These are phyloP conservation scores for Fusarium udum DNA, from an alignment of 2,329 filamentous ascomycete species.

Conservation along the genomic window DNA sequence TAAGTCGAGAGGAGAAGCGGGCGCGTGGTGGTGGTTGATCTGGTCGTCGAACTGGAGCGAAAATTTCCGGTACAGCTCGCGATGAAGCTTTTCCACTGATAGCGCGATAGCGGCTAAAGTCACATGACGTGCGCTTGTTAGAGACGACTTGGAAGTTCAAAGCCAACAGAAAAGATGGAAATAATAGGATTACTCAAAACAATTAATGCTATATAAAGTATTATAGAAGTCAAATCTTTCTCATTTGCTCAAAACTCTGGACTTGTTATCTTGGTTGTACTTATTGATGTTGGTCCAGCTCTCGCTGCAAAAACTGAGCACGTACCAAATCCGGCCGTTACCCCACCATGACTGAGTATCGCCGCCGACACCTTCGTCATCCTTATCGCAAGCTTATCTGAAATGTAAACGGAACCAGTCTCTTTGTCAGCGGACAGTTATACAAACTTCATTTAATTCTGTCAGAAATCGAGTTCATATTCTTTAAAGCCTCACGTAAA, in stretches of 20 bases:
- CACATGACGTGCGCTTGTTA: slow-evolving; percentile 40
- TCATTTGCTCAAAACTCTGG: fast-evolving
- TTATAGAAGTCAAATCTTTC: background rate
- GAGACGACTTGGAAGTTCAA: background rate
- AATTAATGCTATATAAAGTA: background rate
- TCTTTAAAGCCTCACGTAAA: background rate
- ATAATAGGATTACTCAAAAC: fast-evolving
- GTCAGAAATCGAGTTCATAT: background rate
- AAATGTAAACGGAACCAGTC: background rate
- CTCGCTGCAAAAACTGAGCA: background rate
- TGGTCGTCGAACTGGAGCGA: slow-evolving; percentile 25
- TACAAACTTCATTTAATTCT: background rate
- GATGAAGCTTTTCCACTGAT: slow-evolving; percentile 31
- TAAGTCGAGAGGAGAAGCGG: slow-evolving; percentile 2
- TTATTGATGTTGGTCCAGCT: background rate
- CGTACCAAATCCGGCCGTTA: background rate
- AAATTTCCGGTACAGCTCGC: slow-evolving; percentile 38
- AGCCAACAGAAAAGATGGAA: background rate
- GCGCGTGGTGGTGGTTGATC: slow-evolving; percentile 9
- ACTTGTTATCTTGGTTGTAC: background rate
- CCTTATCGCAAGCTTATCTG: slow-evolving; percentile 3
- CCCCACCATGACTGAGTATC: slow-evolving; percentile 34
- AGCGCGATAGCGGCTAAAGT: slow-evolving; percentile 23
- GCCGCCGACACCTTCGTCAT: slow-evolving; percentile 21
- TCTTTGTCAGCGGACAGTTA: background rate